phyloP scores from a whole-genome alignment of 1,139 yeast species.

The Sugiyamaella paludigena region DNA sequence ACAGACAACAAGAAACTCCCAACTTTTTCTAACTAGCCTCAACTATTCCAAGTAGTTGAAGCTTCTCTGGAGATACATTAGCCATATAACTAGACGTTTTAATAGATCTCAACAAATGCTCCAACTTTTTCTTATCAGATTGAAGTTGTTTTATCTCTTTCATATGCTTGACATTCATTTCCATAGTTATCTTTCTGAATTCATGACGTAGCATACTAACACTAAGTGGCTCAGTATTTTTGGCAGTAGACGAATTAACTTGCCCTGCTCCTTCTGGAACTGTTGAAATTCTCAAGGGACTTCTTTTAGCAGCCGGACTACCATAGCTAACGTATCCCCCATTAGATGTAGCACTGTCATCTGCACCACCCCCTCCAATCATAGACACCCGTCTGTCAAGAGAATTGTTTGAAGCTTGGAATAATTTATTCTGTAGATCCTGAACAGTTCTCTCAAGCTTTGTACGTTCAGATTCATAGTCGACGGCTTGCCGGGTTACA shows the following conservation, averaged over 20 bases:
- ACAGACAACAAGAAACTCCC: neutral
- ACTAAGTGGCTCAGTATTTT: constrained; percentile 24
- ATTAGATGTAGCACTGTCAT: neutral
- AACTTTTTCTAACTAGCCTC: constrained; percentile 4
- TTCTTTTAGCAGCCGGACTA: constrained; percentile 1
- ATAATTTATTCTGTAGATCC: constrained; percentile 30
- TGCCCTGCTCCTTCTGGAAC: constrained; percentile 12
- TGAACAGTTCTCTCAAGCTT: constrained; percentile 31
- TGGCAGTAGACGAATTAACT: constrained; percentile 1
- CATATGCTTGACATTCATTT: constrained; percentile 61
- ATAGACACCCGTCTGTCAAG: constrained; percentile 30
- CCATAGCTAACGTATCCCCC: too few species aligned
- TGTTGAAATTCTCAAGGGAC: constrained; percentile 4
- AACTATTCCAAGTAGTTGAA: constrained; percentile 20
- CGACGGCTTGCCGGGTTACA: constrained; percentile 39
- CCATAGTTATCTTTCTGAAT: constrained; percentile 64
- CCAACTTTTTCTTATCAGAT: constrained; percentile 52
- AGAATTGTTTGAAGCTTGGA: constrained; percentile 21
- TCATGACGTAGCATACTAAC: constrained; percentile 56
- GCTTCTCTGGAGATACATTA: constrained; percentile 22
- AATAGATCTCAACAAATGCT: constrained; percentile 38
- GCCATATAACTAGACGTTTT: constrained; percentile 28
- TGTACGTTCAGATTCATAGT: constrained; percentile 37
- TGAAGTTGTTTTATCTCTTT: constrained; percentile 57
- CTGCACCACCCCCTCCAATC: constrained; percentile 17